Evolutionary conservation across 306 rosid species (phyloP).

Genomic region (Quercus suber): DNA sequence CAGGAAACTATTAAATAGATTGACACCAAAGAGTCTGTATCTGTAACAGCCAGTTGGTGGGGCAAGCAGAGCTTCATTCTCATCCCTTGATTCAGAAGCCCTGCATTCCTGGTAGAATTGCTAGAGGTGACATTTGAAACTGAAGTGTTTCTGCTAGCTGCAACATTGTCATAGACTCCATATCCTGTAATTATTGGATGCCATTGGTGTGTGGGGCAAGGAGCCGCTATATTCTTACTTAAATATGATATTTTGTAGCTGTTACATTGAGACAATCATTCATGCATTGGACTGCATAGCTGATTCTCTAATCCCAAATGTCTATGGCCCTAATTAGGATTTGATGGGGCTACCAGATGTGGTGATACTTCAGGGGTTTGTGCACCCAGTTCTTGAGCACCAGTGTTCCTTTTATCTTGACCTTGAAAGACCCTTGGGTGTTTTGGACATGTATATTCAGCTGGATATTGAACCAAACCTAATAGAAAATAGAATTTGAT

Average conservation of each 20-base stretch:
- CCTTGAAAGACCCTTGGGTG: slow-evolving; percentile 53
- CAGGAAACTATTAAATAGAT: slow-evolving; percentile 28
- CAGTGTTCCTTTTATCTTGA: slow-evolving; percentile 39
- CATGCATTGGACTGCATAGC: slow-evolving; percentile 21
- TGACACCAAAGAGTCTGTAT: slow-evolving; percentile 55
- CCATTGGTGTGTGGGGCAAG: slow-evolving; percentile 23
- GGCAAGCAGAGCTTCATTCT: slow-evolving; percentile 31
- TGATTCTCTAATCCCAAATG: slow-evolving; percentile 23
- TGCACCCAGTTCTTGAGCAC: slow-evolving; percentile 22
- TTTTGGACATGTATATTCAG: slow-evolving; percentile 17
- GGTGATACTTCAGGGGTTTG: slow-evolving; percentile 16
- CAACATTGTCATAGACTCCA: slow-evolving; percentile 8
- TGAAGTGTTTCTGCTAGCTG: slow-evolving; percentile 25
- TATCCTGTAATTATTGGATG: neutral
- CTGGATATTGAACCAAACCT: slow-evolving; percentile 27
- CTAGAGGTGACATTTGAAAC: slow-evolving; percentile 33
- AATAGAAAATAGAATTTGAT: slow-evolving; percentile 13
- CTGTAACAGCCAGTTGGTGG: slow-evolving; percentile 21
- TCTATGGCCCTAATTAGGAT: slow-evolving; percentile 11
- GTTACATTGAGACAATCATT: slow-evolving; percentile 19
- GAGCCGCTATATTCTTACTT: slow-evolving; percentile 23
- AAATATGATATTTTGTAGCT: slow-evolving; percentile 21
- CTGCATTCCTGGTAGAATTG: slow-evolving; percentile 34
- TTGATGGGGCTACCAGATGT: slow-evolving; percentile 1
- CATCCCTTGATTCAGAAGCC: slow-evolving; percentile 30